Conservation (phyloP, 495 filamentous ascomycete species). For the Penicillium psychrofluorescens region DNA sequence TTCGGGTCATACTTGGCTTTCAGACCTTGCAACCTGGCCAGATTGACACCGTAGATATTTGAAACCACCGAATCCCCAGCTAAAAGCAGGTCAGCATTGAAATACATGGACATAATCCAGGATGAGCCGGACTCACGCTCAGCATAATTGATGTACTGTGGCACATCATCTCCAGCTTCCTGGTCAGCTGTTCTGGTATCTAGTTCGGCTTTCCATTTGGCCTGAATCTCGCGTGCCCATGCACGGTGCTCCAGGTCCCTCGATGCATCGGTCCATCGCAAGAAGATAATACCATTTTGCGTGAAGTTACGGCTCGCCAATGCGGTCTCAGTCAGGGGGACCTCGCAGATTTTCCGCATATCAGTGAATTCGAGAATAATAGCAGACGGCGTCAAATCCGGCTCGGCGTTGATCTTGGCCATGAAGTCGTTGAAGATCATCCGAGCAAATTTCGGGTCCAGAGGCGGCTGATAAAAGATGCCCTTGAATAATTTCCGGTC, state of each 20-base stretch:
- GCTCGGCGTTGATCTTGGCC: conserved; percentile 16
- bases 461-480: conserved; percentile 38
- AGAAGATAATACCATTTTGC: conserved; percentile 29
- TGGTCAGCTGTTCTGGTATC: conserved; percentile 3
- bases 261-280: conserved; percentile 22
- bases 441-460: conserved; percentile 26
- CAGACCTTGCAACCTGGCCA: conserved; percentile 30
- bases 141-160: conserved; percentile 37
- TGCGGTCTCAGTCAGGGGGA: conserved; percentile 15
- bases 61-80: conserved; percentile 26
- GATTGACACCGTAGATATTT: conserved; percentile 41
- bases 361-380: conserved; percentile 28
- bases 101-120: not conserved
- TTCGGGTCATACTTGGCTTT: conserved; percentile 49
- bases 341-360: conserved; percentile 26
- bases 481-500: conserved; percentile 41
- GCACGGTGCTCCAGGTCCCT: conserved; percentile 22
- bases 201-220: conserved; percentile 20
- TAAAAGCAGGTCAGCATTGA: conserved; percentile 2
- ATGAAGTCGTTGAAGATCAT: conserved; percentile 31
- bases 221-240: conserved; percentile 23
- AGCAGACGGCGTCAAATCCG: conserved; percentile 16
- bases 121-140: conserved; percentile 24
- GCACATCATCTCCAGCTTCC: conserved; percentile 10
- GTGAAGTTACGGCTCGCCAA: conserved; percentile 23